Conservation (phyloP, 2,329 filamentous ascomycete genomes). For the Myriosclerotinia curreyana region DNA sequence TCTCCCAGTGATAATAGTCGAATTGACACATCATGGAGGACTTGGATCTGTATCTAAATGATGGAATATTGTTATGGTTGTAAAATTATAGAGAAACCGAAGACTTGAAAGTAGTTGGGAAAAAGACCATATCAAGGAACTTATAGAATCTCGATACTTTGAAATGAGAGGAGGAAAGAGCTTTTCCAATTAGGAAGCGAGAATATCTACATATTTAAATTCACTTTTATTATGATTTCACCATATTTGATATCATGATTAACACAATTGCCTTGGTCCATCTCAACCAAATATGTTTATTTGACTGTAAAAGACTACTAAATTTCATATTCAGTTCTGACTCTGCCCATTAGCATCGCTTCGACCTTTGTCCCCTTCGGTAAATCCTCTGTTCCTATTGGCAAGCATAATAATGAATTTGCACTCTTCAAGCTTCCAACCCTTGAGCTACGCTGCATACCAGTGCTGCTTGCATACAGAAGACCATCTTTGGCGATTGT, state of each 20-base stretch:
- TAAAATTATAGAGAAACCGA: background rate
- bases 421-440: conserved; percentile 87
- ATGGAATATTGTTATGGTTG: background rate
- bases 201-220: background rate
- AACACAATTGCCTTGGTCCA: background rate
- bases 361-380: conserved; percentile 69
- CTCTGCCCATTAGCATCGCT: conserved; percentile 70
- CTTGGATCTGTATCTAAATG: background rate
- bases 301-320: conserved; percentile 5
- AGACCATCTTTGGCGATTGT: conserved; percentile 62
- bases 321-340: conserved; percentile 31
- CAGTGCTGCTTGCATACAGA: conserved; percentile 76
- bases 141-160: background rate
- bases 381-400: conserved; percentile 60
- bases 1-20: conserved; percentile 18
- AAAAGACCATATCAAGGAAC: background rate
- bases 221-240: background rate
- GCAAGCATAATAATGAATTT: conserved; percentile 80
- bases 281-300: background rate
- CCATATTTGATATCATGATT: background rate
- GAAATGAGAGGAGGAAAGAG: background rate
- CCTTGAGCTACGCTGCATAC: conserved; percentile 82
- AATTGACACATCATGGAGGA: conserved; percentile 24
- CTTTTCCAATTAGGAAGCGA: background rate
- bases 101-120: background rate